Evolutionary conservation across 768 basidiomycete genomes (phyloP).

Genomic region (Artomyces pyxidatus): DNA sequence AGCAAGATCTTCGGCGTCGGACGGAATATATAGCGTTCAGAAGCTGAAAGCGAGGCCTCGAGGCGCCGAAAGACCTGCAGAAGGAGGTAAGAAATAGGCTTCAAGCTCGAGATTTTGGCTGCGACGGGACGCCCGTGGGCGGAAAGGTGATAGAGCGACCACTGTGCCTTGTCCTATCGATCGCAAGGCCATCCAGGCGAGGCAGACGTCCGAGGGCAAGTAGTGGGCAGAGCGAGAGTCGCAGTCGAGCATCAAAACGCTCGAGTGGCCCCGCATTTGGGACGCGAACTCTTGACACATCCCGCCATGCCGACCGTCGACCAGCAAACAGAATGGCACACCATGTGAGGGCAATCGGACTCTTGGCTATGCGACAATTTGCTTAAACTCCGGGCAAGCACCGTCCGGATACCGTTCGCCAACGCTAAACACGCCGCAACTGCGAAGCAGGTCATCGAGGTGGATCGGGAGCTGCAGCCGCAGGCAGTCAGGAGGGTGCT

Average conservation of each 20-base stretch:
- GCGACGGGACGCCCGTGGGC: too few relatives aligned
- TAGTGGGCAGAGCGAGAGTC: background rate
- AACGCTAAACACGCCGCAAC: slow-evolving; percentile 68
- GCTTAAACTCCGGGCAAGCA: slow-evolving; percentile 1
- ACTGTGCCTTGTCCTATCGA: background rate
- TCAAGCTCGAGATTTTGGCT: too few relatives aligned
- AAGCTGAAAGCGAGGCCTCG: too few relatives aligned
- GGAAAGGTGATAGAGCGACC: too few relatives aligned
- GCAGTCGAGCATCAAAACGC: background rate
- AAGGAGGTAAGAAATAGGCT: too few relatives aligned
- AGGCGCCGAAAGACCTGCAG: too few relatives aligned
- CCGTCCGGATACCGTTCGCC: slow-evolving; percentile 71
- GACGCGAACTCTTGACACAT: background rate
- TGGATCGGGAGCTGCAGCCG: slow-evolving; percentile 79
- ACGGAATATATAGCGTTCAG: too few relatives aligned
- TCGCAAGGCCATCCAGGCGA: background rate
- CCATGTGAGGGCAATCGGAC: slow-evolving; percentile 33
- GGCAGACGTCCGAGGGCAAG: too few relatives aligned
- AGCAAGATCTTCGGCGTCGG: too few relatives aligned
- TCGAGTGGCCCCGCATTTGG: background rate
- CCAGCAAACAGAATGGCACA: slow-evolving; percentile 37
- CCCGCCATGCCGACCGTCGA: slow-evolving; percentile 19
- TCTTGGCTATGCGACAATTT: background rate
- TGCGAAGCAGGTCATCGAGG: slow-evolving; percentile 77
- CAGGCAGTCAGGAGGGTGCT: slow-evolving; percentile 72